These are phyloP conservation scores for Colletotrichum graminicola DNA, from an alignment of 2,329 filamentous ascomycete genomes.

Conservation along the genomic window DNA sequence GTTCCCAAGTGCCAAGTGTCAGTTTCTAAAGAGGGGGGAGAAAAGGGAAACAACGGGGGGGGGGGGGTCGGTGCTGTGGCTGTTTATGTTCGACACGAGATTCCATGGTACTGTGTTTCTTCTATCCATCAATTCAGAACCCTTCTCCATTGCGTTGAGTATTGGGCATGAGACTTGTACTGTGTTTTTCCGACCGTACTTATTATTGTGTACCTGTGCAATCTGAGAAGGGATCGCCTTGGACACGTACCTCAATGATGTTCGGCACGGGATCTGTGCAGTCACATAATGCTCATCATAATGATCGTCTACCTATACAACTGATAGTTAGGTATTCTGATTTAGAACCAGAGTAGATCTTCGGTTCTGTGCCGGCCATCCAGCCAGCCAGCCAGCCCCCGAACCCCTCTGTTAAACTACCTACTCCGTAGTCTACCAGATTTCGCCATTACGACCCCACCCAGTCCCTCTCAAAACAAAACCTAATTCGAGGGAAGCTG, in stretches of 20 bases:
- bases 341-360: conserved; percentile 21
- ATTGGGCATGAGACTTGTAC: no score
- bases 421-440: not conserved
- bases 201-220: no score
- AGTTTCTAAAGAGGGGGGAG: not conserved
- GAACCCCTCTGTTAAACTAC: conserved; percentile 22
- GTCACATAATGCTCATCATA: conserved; percentile 1
- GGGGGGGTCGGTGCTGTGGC: not conserved
- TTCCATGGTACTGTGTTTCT: not conserved
- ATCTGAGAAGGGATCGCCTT: no score
- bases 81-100: not conserved
- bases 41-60: not conserved
- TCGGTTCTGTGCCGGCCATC: conserved; percentile 23
- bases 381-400: conserved; percentile 24
- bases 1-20: not conserved
- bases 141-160: no score
- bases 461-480: conserved; percentile 23
- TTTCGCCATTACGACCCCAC: conserved; percentile 29
- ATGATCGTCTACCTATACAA: conserved; percentile 6
- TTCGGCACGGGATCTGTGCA: not conserved
- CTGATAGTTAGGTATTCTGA: not conserved
- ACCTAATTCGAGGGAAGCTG: conserved; percentile 33
- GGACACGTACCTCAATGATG: no score
- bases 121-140: no score
- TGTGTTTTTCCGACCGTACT: no score